These are phyloP conservation scores for Beauveria australis DNA, from an alignment of 2,329 filamentous ascomycete species.

Conservation along the genomic window DNA sequence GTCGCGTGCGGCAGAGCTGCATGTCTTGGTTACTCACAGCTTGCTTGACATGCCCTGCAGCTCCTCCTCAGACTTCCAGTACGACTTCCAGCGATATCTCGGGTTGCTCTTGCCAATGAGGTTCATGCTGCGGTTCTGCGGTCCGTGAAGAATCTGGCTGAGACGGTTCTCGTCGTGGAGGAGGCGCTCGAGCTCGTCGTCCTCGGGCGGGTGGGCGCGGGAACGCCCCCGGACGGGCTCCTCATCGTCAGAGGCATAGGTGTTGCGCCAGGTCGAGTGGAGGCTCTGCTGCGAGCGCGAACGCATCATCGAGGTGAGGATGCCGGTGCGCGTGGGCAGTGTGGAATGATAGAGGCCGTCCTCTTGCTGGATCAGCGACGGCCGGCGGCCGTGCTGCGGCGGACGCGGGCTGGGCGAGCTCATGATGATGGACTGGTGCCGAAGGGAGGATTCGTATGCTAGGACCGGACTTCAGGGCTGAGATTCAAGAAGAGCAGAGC, in stretches of 20 bases:
- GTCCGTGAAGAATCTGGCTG: conserved; percentile 52
- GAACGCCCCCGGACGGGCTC: conserved; percentile 12
- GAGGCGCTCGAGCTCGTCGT: conserved; percentile 37
- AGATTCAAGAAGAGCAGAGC: no score
- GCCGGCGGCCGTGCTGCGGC: conserved; percentile 18
- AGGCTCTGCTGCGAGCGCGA: conserved; percentile 28
- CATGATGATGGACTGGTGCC: conserved; percentile 6
- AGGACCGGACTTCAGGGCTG: no score
- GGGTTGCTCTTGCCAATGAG: conserved; percentile 86
- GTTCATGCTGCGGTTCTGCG: conserved; percentile 72
- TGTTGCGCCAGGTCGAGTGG: conserved; percentile 19
- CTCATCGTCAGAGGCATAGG: conserved; percentile 16
- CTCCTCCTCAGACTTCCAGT: conserved; percentile 75
- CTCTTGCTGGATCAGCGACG: conserved; percentile 25
- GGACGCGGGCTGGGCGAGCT: conserved; percentile 11
- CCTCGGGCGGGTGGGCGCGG: conserved; percentile 22
- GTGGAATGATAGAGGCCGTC: conserved; percentile 24
- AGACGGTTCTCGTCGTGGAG: conserved; percentile 50
- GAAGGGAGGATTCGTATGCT: not conserved
- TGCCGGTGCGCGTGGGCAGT: conserved; percentile 28
- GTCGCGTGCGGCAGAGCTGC: not conserved
- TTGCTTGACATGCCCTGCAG: conserved; percentile 62
- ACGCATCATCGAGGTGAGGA: conserved; percentile 30
- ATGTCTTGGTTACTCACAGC: conserved; percentile 37
- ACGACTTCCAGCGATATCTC: conserved; percentile 75